Percentiles rank a stretch among this genome's conserved stretches.
phyloP scores from a whole-genome alignment of 805 yeast species.

The Torulaspora indica region DNA sequence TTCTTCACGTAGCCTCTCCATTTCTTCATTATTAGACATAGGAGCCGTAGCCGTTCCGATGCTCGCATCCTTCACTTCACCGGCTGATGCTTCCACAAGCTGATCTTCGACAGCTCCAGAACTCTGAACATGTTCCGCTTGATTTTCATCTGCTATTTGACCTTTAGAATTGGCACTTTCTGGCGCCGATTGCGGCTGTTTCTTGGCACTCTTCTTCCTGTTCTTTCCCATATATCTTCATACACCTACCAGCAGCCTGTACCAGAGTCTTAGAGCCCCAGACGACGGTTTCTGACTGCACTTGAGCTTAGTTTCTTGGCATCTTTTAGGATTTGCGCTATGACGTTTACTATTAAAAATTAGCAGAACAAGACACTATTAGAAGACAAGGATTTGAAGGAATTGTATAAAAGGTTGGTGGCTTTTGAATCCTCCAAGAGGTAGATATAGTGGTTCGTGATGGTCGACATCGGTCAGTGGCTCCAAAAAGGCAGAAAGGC shows the following conservation, averaged over 20 bases:
- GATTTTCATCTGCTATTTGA: slow-evolving; percentile 4
- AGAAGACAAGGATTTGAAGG: not conserved
- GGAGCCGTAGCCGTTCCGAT: not conserved
- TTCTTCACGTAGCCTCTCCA: slow-evolving; percentile 9
- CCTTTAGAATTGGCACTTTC: not conserved
- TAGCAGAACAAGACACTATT: not conserved
- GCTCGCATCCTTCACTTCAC: not conserved
- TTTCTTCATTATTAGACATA: not conserved
- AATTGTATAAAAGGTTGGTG: not conserved
- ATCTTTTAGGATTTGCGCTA: not conserved
- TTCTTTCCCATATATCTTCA: slow-evolving; percentile 14
- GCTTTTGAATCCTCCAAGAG: not conserved
- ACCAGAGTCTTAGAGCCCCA: not conserved
- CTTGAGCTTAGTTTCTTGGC: not conserved
- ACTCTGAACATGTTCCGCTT: not conserved
- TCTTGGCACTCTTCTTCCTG: slow-evolving; percentile 16
- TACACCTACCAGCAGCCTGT: not conserved
- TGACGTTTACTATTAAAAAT: slow-evolving; percentile 4
- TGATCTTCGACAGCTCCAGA: not conserved
- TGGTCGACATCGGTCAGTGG: slow-evolving; percentile 42
- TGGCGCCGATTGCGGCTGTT: not conserved
- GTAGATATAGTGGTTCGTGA: slow-evolving; percentile 8
- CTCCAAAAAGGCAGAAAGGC: slow-evolving; percentile 29
- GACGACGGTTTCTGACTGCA: not conserved
- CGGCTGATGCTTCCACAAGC: not conserved